Percentiles rank a stretch among this genome's conserved stretches.
Evolutionary conservation across 2,329 filamentous ascomycete genomes (phyloP).

Genomic region (Emericellopsis cladophorae): DNA sequence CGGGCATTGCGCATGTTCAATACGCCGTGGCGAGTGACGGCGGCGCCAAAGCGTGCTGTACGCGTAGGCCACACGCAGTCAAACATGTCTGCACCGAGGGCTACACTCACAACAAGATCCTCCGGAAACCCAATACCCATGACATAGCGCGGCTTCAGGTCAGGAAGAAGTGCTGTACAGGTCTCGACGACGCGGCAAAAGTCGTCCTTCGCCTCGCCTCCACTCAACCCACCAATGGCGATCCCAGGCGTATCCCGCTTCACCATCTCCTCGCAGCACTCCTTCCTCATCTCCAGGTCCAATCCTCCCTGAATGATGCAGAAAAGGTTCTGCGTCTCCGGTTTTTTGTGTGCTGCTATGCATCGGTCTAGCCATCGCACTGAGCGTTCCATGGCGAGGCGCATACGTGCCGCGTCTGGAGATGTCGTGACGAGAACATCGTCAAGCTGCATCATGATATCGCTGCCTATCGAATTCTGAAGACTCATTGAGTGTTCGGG

Average conservation of each 20-base stretch:
- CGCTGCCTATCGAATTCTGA: constrained; percentile 93
- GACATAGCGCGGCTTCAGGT: constrained; percentile 92
- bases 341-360: constrained; percentile 77
- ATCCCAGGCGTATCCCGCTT: constrained; percentile 87
- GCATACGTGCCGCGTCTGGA: constrained; percentile 76
- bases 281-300: constrained; percentile 70
- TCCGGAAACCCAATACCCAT: constrained; percentile 99
- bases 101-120: constrained; percentile 85
- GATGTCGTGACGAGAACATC: constrained; percentile 96
- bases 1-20: constrained; percentile 69
- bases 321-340: constrained; percentile 80
- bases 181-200: constrained; percentile 84
- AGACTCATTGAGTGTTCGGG: constrained; percentile 94
- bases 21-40: constrained; percentile 69
- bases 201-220: constrained; percentile 85
- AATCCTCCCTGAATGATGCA: constrained; percentile 97
- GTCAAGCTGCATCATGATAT: constrained; percentile 99
- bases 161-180: constrained; percentile 75
- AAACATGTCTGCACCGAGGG: constrained; percentile 96
- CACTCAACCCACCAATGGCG: constrained; percentile 87
- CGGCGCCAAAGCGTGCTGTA: constrained; percentile 92
- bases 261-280: constrained; percentile 83
- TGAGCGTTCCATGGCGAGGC: constrained; percentile 88
- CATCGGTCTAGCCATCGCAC: constrained; percentile 94
- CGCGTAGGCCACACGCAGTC: constrained; percentile 98